Evolutionary conservation across 2,329 filamentous ascomycete species (phyloP).

Genomic region (Nigrospora osmanthi): DNA sequence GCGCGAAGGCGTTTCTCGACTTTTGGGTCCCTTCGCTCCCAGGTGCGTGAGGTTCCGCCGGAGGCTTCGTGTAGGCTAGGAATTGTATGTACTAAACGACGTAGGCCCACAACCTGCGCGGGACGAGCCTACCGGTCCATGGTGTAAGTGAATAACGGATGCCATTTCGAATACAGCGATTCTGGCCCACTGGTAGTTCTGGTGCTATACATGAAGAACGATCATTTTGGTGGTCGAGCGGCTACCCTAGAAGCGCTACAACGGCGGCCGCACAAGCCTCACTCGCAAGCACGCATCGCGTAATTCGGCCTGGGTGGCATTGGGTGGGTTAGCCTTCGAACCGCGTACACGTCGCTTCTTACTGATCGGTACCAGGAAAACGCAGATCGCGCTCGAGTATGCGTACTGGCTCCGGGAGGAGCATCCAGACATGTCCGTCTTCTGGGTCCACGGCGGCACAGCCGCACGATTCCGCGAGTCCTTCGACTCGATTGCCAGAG

Average conservation of each 20-base stretch:
- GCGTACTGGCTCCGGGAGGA: slow-evolving; percentile 12
- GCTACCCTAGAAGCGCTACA: not conserved
- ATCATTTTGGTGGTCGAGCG: not conserved
- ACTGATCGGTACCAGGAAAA: slow-evolving; percentile 16
- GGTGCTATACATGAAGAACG: not conserved
- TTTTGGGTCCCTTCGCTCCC: no score
- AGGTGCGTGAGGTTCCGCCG: no score
- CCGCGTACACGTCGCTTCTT: slow-evolving; percentile 1
- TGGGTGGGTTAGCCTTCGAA: slow-evolving; percentile 8
- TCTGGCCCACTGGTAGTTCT: not conserved
- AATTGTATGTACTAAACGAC: no score
- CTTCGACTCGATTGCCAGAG: slow-evolving; percentile 15
- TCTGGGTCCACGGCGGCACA: slow-evolving; percentile 25
- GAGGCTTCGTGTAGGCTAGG: no score
- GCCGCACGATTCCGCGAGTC: slow-evolving; percentile 17
- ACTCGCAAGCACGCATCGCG: slow-evolving; percentile 3
- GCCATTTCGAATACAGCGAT: not conserved
- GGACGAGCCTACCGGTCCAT: no score
- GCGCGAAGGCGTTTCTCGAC: slow-evolving; percentile 7
- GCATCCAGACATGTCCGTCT: slow-evolving; percentile 16
- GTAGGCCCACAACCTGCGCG: no score
- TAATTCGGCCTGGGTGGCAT: slow-evolving; percentile 17
- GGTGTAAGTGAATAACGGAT: not conserved
- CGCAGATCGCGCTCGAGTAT: slow-evolving; percentile 23
- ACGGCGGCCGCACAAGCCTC: not conserved